Evolutionary conservation across 2,329 filamentous ascomycete species (phyloP), one percentile per base, ranked within the genome.

Genomic region (Lizonia empirigonia): DNA sequence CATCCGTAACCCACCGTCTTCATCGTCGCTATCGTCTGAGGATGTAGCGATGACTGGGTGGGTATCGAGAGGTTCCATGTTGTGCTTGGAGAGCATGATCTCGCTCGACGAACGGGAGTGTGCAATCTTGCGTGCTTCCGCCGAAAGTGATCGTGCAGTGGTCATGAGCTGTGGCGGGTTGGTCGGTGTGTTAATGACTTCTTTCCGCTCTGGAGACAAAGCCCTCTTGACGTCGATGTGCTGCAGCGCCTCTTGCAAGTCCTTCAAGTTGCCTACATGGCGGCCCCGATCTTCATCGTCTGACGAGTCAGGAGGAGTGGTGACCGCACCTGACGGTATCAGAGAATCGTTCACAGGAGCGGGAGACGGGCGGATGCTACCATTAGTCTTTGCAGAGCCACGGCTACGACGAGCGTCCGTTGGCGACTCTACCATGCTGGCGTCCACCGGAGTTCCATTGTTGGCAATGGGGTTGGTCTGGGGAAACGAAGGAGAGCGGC

Each of bases 291-390:
- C 91, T 62, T 96, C 91, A 59, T 96, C 92, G 73, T 92, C 91
- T 20, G 87, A 92, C 26, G 92, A 96, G 65, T 97, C 93, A 8
- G 93, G 93, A 27, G 93, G 93, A 0, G 93, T 97, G 52, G 96
- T 89, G 62, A 96, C 85, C 57, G 90, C 91, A 55, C 90, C 91
- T 56, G 85, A 84, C 33, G 91, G 91, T 73, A 96, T 94, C 58
- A 84, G 78, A 53, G 85, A 82, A 75, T 90, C 85, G 57, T 86
- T 90, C 57, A 91, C 76, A 15, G 91, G 90, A n/a, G 90, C 87
- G 13, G 91, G 90, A 38, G 91, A 95, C 72, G 92, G 89, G 64
- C 90, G 85, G 56, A 95, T 78, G 74, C 85, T 90, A 71, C 79
- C 79, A 69, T 79, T 81, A 35, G 50, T 36, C 47, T 77, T 65